Percentiles rank a stretch among this genome's conserved stretches.
phyloP scores from a whole-genome alignment of 495 filamentous ascomycete species.

The Antarctomyces pellizariae region DNA sequence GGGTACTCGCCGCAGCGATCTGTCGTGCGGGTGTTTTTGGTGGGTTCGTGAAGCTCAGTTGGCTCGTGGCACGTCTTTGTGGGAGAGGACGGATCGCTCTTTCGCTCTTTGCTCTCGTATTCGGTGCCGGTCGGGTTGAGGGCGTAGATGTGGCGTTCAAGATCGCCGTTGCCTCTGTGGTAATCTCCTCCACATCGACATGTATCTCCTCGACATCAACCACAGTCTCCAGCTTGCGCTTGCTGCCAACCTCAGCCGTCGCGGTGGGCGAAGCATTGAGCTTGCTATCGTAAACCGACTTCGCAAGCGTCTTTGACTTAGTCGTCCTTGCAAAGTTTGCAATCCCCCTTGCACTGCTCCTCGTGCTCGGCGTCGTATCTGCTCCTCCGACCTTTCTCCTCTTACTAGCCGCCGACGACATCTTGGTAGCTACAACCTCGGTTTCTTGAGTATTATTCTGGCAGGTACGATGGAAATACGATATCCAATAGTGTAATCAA shows the following conservation, averaged over 20 bases:
- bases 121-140: background rate
- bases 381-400: constrained; percentile 7
- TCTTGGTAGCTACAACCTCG: too few species aligned
- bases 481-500: background rate
- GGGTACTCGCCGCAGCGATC: too few species aligned
- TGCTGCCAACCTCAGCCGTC: background rate
- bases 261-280: background rate
- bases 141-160: background rate
- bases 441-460: too few species aligned
- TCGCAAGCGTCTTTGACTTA: constrained; percentile 7
- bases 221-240: background rate
- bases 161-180: background rate
- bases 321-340: constrained; percentile 11
- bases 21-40: constrained; percentile 6
- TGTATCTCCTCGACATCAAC: background rate
- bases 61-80: constrained; percentile 1
- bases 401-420: constrained; percentile 10
- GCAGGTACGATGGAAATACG: background rate
- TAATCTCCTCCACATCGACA: background rate
- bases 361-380: constrained; percentile 2
- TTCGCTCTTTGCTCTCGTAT: background rate
- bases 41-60: constrained; percentile 5
- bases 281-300: constrained; percentile 7
- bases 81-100: constrained; percentile 4
- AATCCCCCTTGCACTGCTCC: constrained; percentile 4